These are phyloP conservation scores for Ceratocystis alfenasii DNA, from an alignment of 2,329 filamentous ascomycete genomes.

Conservation along the genomic window DNA sequence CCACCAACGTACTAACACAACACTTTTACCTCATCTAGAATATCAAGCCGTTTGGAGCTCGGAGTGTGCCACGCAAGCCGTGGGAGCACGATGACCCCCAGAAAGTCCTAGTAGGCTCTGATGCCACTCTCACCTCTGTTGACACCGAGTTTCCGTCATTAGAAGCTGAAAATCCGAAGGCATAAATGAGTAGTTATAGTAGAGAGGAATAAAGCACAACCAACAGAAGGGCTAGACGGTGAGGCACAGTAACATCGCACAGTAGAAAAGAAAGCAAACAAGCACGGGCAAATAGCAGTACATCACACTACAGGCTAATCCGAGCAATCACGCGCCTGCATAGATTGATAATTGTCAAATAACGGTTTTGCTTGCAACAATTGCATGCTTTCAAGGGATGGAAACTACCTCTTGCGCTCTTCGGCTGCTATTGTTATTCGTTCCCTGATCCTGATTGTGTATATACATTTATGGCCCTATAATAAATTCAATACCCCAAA, in stretches of 20 bases:
- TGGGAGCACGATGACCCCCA: conserved; percentile 16
- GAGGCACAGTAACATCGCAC: neutral
- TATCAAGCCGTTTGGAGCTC: conserved; percentile 20
- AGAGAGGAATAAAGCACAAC: neutral
- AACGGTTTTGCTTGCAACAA: neutral
- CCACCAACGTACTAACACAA: conserved; percentile 29
- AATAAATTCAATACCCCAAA: neutral
- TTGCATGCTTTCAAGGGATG: neutral
- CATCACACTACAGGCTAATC: neutral
- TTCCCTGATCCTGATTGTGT: neutral
- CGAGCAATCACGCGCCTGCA: neutral
- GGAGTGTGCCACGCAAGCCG: conserved; percentile 20
- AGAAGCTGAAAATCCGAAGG: neutral
- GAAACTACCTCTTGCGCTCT: neutral
- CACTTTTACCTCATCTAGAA: neutral
- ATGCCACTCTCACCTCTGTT: conserved; percentile 1
- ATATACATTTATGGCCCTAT: neutral
- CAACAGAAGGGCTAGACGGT: neutral
- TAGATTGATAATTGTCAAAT: neutral
- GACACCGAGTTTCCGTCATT: conserved; percentile 20
- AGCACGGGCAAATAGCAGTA: neutral
- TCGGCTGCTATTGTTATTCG: neutral
- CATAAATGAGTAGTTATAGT: neutral
- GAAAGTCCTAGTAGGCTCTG: neutral
- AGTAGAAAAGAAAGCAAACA: neutral